Percentiles rank a stretch among this genome's conserved stretches.
phyloP scores from a whole-genome alignment of 1,284 basidiomycete species.

The Austroboletus niveus region DNA sequence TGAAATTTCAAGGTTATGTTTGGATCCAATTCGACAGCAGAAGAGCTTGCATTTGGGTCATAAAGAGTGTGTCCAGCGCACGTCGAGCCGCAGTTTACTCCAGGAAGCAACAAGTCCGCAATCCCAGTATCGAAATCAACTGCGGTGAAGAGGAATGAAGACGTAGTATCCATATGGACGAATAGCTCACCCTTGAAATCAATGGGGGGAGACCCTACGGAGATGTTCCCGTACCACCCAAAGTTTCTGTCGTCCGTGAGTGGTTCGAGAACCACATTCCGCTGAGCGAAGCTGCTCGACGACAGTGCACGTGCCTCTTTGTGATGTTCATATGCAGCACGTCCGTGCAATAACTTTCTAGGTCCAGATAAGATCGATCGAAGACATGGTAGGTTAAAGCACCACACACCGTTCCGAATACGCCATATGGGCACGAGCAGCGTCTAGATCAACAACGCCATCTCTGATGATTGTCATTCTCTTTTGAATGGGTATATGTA shows the following conservation, averaged over 20 bases:
- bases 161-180: neutral
- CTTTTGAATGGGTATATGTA: constrained; percentile 22
- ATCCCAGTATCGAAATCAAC: constrained; percentile 49
- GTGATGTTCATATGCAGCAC: constrained; percentile 5
- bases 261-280: constrained; percentile 2
- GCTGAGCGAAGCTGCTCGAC: constrained; percentile 2
- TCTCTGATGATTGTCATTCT: constrained; percentile 8
- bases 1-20: constrained; percentile 33
- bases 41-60: constrained; percentile 32
- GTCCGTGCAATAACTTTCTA: constrained; percentile 25
- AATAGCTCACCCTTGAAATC: constrained; percentile 17
- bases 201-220: constrained; percentile 22
- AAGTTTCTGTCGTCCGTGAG: constrained; percentile 16
- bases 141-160: neutral
- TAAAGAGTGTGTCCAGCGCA: constrained; percentile 38
- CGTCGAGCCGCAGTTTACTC: constrained; percentile 21
- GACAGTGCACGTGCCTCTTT: neutral
- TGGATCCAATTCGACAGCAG: constrained; percentile 27
- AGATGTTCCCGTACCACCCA: constrained; percentile 27
- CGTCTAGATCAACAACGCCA: constrained; percentile 19
- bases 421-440: constrained; percentile 13
- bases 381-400: neutral
- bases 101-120: constrained; percentile 37
- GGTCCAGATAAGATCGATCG: constrained; percentile 6
- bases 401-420: constrained; percentile 14